Evolutionary conservation across 179 eudicot genomes (phyloP).

Genomic region (Vitellaria paradoxa): DNA sequence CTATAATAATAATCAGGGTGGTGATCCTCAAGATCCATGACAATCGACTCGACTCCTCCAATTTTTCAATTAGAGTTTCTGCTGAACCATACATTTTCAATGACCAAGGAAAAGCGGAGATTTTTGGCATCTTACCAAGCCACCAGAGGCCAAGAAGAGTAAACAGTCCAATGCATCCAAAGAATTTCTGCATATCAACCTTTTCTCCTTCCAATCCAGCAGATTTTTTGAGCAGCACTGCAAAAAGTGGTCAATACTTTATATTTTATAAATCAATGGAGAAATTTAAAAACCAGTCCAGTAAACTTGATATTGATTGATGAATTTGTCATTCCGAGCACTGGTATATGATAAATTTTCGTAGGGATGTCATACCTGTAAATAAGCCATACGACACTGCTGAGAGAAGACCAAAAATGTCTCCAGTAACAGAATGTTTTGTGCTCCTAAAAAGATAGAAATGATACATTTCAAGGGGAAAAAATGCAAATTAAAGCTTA

Average conservation of each 20-base stretch:
- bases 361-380: slow-evolving; percentile 33
- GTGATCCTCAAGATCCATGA: slow-evolving; percentile 6
- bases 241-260: background rate
- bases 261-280: background rate
- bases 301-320: background rate
- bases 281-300: background rate
- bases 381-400: slow-evolving; percentile 55
- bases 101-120: background rate
- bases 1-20: background rate
- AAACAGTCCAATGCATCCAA: slow-evolving; percentile 56
- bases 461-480: slow-evolving; percentile 5
- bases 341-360: background rate
- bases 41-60: background rate
- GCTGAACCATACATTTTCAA: background rate
- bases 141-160: slow-evolving; percentile 65
- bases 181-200: slow-evolving; percentile 55
- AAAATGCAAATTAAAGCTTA: background rate
- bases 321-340: background rate
- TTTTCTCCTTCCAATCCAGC: slow-evolving; percentile 55
- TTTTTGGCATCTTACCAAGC: slow-evolving; percentile 38
- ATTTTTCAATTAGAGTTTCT: background rate
- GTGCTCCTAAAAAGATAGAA: slow-evolving; percentile 29
- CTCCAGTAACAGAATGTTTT: slow-evolving; percentile 47
- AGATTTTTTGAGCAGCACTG: slow-evolving; percentile 60
- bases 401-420: slow-evolving; percentile 51